phyloP scores from a whole-genome alignment of 2,329 filamentous ascomycete species.

The Microdochium nivale region DNA sequence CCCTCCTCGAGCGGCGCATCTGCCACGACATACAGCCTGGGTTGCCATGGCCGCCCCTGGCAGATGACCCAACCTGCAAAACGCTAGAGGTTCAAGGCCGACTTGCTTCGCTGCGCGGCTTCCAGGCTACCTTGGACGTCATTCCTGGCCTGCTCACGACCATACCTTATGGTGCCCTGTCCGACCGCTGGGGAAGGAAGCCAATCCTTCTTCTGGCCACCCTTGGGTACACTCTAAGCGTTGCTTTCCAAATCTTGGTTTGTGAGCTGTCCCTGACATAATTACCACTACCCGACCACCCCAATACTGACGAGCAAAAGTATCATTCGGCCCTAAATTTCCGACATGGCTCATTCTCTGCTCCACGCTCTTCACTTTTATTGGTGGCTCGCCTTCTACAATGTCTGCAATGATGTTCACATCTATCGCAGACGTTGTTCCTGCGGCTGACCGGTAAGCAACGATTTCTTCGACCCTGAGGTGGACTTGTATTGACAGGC shows the following conservation, averaged over 20 bases:
- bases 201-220: neutral
- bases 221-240: neutral
- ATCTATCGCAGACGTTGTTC: conserved; percentile 1
- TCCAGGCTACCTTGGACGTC: conserved; percentile 33
- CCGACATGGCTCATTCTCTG: neutral
- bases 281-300: no score
- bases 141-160: conserved; percentile 20
- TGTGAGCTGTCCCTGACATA: neutral
- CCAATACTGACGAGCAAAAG: neutral
- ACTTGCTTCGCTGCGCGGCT: conserved; percentile 42
- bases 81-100: conserved; percentile 36
- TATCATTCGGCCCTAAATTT: neutral
- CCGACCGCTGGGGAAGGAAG: conserved; percentile 1
- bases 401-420: conserved; percentile 1
- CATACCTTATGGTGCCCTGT: neutral
- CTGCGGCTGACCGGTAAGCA: neutral
- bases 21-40: neutral
- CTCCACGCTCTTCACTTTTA: neutral
- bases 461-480: neutral
- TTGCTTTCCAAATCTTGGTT: conserved; percentile 1
- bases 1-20: neutral
- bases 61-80: conserved; percentile 39
- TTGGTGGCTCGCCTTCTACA: neutral
- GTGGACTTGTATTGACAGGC: neutral
- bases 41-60: neutral